Evolutionary conservation across 73 alveolate genomes (phyloP).

Genomic region (Blepharisma japonicum): DNA sequence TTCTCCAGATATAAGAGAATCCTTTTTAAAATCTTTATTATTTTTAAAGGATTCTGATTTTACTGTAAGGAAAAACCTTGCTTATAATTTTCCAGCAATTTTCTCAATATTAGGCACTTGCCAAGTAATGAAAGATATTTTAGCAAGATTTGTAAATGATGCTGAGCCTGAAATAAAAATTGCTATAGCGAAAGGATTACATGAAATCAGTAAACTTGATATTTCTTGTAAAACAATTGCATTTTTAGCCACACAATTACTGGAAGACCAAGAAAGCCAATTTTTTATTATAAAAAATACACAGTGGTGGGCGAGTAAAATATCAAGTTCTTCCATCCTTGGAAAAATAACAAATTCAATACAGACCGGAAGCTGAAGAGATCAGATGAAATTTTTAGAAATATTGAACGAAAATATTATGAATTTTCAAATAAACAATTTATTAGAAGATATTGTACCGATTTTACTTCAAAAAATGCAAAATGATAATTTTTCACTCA

Average conservation of each 20-base stretch:
- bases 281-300: not conserved
- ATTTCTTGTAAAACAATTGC: not conserved
- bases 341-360: not conserved
- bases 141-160: not conserved
- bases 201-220: not conserved
- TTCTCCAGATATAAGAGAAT: no score
- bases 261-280: not conserved
- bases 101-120: not conserved
- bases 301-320: not conserved
- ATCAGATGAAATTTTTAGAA: not conserved
- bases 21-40: no score
- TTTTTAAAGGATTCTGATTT: not conserved
- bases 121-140: not conserved
- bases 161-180: not conserved
- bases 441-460: slow-evolving; percentile 14
- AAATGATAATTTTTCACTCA: not conserved
- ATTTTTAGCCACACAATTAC: not conserved
- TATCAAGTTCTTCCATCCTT: not conserved
- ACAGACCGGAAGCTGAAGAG: not conserved
- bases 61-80: not conserved
- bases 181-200: not conserved
- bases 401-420: not conserved
- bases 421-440: not conserved
- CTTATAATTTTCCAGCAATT: slow-evolving; percentile 20
- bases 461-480: slow-evolving; percentile 12